Conservation (phyloP, 2,329 filamentous ascomycete genomes). For the Microsporum canis region DNA sequence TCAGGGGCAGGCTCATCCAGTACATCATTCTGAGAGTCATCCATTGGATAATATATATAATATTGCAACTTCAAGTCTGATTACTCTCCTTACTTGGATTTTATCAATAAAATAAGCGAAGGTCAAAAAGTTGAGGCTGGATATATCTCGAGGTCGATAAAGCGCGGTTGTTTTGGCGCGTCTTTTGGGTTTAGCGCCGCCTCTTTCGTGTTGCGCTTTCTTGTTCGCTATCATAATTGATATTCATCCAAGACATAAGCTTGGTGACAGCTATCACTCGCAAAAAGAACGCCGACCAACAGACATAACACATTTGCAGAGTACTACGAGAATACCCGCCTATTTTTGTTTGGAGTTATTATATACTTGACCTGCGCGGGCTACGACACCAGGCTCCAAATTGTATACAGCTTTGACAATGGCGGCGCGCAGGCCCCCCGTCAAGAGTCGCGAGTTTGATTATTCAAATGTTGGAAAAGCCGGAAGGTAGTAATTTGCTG, state of each 20-base stretch:
- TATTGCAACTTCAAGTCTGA: neutral
- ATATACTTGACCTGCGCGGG: neutral
- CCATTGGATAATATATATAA: slow-evolving; percentile 20
- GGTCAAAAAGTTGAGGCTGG: neutral
- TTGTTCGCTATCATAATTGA: slow-evolving; percentile 12
- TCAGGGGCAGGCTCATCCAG: slow-evolving; percentile 23
- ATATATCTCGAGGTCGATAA: neutral
- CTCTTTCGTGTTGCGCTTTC: slow-evolving; percentile 3
- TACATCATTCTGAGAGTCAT: slow-evolving; percentile 16
- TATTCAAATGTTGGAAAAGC: slow-evolving; percentile 39
- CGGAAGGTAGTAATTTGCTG: slow-evolving; percentile 29
- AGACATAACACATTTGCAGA: neutral
- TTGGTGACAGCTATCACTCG: neutral
- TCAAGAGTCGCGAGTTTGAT: slow-evolving; percentile 36
- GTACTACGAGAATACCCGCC: neutral
- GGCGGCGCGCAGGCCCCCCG: slow-evolving; percentile 28
- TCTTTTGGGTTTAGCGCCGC: slow-evolving; percentile 13
- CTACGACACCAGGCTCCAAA: neutral
- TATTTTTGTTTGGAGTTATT: neutral
- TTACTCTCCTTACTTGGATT: neutral
- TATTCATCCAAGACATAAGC: slow-evolving; percentile 1
- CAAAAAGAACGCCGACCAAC: neutral
- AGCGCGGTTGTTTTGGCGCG: neutral
- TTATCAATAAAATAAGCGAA: neutral
- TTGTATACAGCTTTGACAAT: slow-evolving; percentile 2